Conservation (phyloP, 306 rosid genomes). For the Lathyrus oleraceus region DNA sequence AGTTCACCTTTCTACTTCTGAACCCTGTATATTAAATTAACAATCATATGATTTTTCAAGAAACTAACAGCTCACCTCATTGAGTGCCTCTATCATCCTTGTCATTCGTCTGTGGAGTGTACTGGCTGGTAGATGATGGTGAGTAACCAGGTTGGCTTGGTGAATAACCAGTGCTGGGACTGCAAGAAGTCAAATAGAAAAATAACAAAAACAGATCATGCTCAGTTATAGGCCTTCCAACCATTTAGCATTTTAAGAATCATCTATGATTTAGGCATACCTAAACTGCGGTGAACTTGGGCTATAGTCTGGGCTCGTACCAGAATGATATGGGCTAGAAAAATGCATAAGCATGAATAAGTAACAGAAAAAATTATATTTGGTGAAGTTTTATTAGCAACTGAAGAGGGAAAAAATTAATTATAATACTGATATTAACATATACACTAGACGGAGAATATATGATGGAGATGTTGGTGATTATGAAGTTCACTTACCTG, state of each 20-base stretch:
- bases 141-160: conserved; percentile 99
- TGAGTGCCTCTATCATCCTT: conserved; percentile 63
- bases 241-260: conserved; percentile 14
- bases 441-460: no score
- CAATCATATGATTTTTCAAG: conserved; percentile 1
- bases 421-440: not conserved
- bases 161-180: conserved; percentile 97
- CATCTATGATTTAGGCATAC: conserved; percentile 38
- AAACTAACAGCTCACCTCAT: conserved; percentile 40
- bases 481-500: conserved; percentile 59
- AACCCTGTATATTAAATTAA: not conserved
- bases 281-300: conserved; percentile 92
- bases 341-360: conserved; percentile 7
- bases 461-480: no score
- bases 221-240: not conserved
- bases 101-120: conserved; percentile 84
- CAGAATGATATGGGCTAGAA: conserved; percentile 81
- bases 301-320: conserved; percentile 85
- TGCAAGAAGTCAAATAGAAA: conserved; percentile 34
- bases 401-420: not conserved
- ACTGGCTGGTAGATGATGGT: conserved; percentile 92
- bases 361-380: not conserved
- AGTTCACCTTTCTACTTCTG: not conserved
- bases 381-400: not conserved
- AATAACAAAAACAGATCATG: conserved; percentile 22